A percentile compares a stretch with the other conserved stretches of the same genome.
Conservation (phyloP, 1,139 yeast genomes). For the Suhomyces panamericanus region DNA sequence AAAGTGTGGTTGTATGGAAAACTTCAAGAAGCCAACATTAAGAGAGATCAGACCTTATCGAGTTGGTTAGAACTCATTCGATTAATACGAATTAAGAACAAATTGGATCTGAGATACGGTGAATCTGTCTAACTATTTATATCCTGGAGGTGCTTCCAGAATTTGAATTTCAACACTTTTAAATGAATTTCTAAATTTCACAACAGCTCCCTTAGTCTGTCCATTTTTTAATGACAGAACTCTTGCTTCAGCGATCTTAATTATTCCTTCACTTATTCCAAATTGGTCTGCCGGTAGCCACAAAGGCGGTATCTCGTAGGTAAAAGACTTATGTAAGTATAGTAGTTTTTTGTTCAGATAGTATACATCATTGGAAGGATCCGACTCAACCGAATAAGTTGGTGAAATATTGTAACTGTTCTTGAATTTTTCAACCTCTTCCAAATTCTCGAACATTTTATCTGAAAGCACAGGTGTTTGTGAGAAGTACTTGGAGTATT, state of each 20-base stretch:
- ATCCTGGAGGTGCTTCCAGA: constrained; percentile 41
- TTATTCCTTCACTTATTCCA: constrained; percentile 16
- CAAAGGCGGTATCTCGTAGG: constrained; percentile 16
- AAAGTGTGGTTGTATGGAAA: constrained; percentile 32
- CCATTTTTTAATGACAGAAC: constrained; percentile 23
- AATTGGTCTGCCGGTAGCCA: constrained; percentile 21
- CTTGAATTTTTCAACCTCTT: background rate
- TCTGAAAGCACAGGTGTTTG: constrained; percentile 31
- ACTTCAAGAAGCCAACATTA: constrained; percentile 16
- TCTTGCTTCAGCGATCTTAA: constrained; percentile 10
- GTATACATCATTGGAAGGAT: constrained; percentile 3
- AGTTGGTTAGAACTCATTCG: constrained; percentile 28
- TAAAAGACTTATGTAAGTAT: constrained; percentile 19
- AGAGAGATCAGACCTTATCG: constrained; percentile 11
- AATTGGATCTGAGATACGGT: constrained; percentile 22
- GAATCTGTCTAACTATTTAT: constrained; percentile 19
- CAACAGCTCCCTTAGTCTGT: constrained; percentile 30
- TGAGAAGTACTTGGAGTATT: constrained; percentile 30
- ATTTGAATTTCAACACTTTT: constrained; percentile 21
- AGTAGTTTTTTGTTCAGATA: constrained; percentile 16
- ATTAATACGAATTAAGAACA: constrained; percentile 23
- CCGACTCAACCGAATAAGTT: background rate
- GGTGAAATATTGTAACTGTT: background rate
- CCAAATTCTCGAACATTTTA: background rate
- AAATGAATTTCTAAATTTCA: constrained; percentile 20